These are phyloP conservation scores for Dillenia suffruticosa DNA, from an alignment of 164 flowering plant species.

Conservation along the genomic window DNA sequence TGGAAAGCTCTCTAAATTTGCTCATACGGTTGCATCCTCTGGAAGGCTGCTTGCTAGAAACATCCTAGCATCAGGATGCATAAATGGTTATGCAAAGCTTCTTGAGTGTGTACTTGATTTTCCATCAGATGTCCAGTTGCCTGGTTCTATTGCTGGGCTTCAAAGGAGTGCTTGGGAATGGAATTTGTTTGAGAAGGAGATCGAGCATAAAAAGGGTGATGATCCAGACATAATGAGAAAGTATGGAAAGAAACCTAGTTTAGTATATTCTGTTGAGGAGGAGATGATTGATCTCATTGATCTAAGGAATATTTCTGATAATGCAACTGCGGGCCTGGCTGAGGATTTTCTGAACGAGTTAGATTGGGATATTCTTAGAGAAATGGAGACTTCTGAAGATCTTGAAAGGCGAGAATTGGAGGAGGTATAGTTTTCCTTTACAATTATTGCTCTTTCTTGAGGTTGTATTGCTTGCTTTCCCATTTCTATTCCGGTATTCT, in stretches of 20 bases:
- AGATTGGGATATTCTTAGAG: slow-evolving; percentile 65
- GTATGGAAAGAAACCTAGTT: slow-evolving; percentile 25
- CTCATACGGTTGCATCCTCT: slow-evolving; percentile 54
- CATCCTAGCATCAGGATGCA: slow-evolving; percentile 78
- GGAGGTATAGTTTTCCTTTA: slow-evolving; percentile 48
- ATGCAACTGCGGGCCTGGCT: slow-evolving; percentile 25
- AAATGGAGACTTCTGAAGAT: slow-evolving; percentile 69
- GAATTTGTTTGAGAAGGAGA: slow-evolving; percentile 47
- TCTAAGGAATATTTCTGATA: slow-evolving; percentile 25
- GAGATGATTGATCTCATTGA: slow-evolving; percentile 21
- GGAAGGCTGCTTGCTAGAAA: slow-evolving; percentile 76
- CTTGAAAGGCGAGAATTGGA: slow-evolving; percentile 67
- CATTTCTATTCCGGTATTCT: neutral
- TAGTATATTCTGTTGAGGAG: slow-evolving; percentile 62
- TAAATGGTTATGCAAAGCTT: slow-evolving; percentile 66
- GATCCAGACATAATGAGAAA: slow-evolving; percentile 3
- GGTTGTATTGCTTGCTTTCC: neutral
- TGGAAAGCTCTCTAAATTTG: slow-evolving; percentile 67
- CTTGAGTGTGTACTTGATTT: slow-evolving; percentile 66
- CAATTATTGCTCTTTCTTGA: neutral
- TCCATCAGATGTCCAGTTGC: slow-evolving; percentile 77
- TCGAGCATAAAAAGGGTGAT: slow-evolving; percentile 19
- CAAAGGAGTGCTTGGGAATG: slow-evolving; percentile 71
- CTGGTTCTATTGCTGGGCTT: slow-evolving; percentile 46
- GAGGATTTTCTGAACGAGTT: slow-evolving; percentile 38